A percentile compares a stretch with the other conserved stretches of the same genome.
These are phyloP conservation scores for Coemansia sp. DNA, from an alignment of 192 early-diverging fungal genomes.

Conservation along the genomic window DNA sequence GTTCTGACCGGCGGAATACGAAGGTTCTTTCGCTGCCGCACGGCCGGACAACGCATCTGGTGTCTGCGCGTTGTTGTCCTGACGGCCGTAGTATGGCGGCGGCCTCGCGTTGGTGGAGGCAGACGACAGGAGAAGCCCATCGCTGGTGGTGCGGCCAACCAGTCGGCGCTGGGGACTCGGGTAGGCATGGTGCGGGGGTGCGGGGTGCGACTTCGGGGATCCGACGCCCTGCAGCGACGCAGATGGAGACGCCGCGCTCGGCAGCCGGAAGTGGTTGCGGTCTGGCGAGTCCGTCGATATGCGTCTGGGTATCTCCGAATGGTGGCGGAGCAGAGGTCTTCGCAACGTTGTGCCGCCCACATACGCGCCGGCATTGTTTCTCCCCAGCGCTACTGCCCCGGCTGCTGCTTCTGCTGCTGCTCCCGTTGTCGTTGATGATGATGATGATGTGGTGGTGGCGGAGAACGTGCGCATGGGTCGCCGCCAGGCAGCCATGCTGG, in stretches of 20 bases:
- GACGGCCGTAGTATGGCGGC: not conserved
- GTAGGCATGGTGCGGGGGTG: slow-evolving; percentile 10
- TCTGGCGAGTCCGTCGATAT: not conserved
- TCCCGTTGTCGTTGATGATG: no score
- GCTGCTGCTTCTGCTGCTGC: not conserved
- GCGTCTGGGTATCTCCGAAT: slow-evolving; percentile 25
- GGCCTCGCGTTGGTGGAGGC: not conserved
- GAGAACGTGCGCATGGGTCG: slow-evolving; percentile 36
- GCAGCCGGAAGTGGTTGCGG: not conserved
- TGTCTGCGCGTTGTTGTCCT: not conserved
- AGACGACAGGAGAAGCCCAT: not conserved
- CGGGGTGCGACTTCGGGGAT: slow-evolving; percentile 6
- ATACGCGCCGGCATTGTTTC: not conserved
- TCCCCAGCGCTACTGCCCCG: not conserved
- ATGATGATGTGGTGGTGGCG: slow-evolving; percentile 11
- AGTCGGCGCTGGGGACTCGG: slow-evolving; percentile 33
- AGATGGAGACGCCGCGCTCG: not conserved
- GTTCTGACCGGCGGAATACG: not conserved
- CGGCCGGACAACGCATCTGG: slow-evolving; percentile 13
- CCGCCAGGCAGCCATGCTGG: not conserved
- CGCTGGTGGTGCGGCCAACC: slow-evolving; percentile 1
- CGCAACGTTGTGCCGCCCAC: not conserved
- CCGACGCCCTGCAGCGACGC: not conserved
- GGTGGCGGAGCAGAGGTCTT: slow-evolving; percentile 23
- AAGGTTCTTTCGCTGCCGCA: not conserved